These are phyloP conservation scores for Inga leiocalycina DNA, from an alignment of 306 rosid species.

Conservation along the genomic window DNA sequence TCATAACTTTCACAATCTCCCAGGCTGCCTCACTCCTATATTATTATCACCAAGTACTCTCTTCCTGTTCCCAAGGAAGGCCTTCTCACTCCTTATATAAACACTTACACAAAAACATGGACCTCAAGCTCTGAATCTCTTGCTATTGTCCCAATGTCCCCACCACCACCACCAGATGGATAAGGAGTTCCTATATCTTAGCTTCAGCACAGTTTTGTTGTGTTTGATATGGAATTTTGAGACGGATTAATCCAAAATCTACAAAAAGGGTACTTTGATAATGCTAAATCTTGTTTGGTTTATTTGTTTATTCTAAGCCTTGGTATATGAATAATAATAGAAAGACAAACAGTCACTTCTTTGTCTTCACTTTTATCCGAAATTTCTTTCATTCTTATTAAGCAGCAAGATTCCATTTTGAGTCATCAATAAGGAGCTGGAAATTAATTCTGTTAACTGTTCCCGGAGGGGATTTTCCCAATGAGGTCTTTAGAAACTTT, in stretches of 20 bases:
- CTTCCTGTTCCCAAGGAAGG: constrained; percentile 60
- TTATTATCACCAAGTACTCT: constrained; percentile 52
- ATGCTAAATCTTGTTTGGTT: neutral
- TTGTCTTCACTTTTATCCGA: neutral
- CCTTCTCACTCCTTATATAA: constrained; percentile 34
- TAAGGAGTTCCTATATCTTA: neutral
- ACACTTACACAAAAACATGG: constrained; percentile 40
- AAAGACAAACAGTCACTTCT: neutral
- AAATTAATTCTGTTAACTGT: neutral
- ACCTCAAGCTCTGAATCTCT: constrained; percentile 71
- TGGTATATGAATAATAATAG: neutral
- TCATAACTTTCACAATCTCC: constrained; percentile 77
- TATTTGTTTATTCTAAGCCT: neutral
- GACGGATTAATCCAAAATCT: constrained; percentile 5
- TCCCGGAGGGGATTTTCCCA: neutral
- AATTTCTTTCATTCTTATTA: neutral
- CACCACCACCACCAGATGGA: neutral
- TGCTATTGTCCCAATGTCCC: constrained; percentile 51
- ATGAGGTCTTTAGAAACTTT: neutral
- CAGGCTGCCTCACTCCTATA: constrained; percentile 53
- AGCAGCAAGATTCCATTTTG: neutral
- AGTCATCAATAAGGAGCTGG: neutral
- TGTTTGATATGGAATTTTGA: constrained; percentile 3
- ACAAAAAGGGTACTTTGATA: constrained; percentile 16
- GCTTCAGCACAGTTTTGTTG: constrained; percentile 1